These are phyloP conservation scores for Starmerella ratchasimensis DNA, from an alignment of 805 yeast species.

Conservation along the genomic window DNA sequence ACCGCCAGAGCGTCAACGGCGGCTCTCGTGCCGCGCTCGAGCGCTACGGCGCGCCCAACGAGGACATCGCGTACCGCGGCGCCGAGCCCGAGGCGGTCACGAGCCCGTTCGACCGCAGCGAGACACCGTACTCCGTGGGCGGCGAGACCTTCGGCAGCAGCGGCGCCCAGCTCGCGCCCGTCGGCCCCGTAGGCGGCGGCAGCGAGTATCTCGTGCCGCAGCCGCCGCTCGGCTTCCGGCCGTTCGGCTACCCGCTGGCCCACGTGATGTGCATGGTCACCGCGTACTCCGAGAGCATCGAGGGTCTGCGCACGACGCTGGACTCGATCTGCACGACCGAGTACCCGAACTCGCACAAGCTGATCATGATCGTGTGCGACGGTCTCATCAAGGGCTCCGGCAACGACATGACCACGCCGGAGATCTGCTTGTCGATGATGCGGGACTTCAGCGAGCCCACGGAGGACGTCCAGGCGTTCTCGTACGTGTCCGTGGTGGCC, in stretches of 20 bases:
- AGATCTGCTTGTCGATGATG: constrained; percentile 78
- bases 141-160: background rate
- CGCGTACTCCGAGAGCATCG: constrained; percentile 87
- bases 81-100: constrained; percentile 15
- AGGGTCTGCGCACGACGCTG: constrained; percentile 70
- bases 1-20: constrained; percentile 18
- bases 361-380: constrained; percentile 77
- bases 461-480: constrained; percentile 65
- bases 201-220: constrained; percentile 69
- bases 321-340: constrained; percentile 93
- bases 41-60: constrained; percentile 10
- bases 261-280: constrained; percentile 71
- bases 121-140: constrained; percentile 6
- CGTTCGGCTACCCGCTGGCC: constrained; percentile 66
- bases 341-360: constrained; percentile 87
- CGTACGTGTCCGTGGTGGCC: constrained; percentile 90
- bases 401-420: constrained; percentile 77
- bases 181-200: constrained; percentile 22
- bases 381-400: constrained; percentile 93
- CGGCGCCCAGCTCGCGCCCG: constrained; percentile 5
- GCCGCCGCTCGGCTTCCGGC: constrained; percentile 81
- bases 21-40: constrained; percentile 5
- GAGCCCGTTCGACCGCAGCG: constrained; percentile 4
- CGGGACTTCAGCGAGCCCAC: constrained; percentile 54
- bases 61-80: constrained; percentile 22